phyloP scores from a whole-genome alignment of 805 yeast genomes.

The Brettanomyces custersianus region DNA sequence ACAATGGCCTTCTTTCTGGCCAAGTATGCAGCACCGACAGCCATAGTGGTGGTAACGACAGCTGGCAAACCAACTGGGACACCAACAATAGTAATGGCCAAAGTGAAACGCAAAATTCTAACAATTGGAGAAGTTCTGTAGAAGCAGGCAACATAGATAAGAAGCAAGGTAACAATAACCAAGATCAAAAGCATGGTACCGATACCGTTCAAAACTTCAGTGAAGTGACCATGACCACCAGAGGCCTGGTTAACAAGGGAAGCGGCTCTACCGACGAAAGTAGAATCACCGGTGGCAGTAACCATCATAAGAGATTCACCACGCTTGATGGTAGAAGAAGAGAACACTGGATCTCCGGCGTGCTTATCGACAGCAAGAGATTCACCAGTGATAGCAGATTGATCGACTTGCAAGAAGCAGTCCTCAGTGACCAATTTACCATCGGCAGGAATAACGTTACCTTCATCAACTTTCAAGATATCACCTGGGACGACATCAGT shows the following conservation, averaged over 20 bases:
- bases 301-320: conserved; percentile 89
- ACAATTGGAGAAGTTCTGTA: conserved; percentile 78
- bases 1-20: conserved; percentile 92
- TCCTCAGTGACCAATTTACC: conserved; percentile 80
- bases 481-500: conserved; percentile 92
- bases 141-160: conserved; percentile 84
- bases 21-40: conserved; percentile 95
- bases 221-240: conserved; percentile 83
- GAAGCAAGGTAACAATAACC: conserved; percentile 70
- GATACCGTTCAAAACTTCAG: conserved; percentile 90
- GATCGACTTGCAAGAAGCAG: conserved; percentile 78
- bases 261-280: conserved; percentile 91
- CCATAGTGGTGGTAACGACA: conserved; percentile 93
- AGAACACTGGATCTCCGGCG: conserved; percentile 72
- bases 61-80: conserved; percentile 96
- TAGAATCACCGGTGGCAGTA: conserved; percentile 84
- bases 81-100: conserved; percentile 89
- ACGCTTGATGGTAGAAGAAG: conserved; percentile 83
- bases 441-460: conserved; percentile 87
- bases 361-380: conserved; percentile 85
- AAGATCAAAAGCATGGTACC: conserved; percentile 80
- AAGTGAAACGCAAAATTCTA: conserved; percentile 72
- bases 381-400: conserved; percentile 92
- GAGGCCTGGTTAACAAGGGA: conserved; percentile 85
- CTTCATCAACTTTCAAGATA: conserved; percentile 82